Evolutionary conservation across 352 stramenopile species (phyloP).

Genomic region (Salisapilia sapeloensis): DNA sequence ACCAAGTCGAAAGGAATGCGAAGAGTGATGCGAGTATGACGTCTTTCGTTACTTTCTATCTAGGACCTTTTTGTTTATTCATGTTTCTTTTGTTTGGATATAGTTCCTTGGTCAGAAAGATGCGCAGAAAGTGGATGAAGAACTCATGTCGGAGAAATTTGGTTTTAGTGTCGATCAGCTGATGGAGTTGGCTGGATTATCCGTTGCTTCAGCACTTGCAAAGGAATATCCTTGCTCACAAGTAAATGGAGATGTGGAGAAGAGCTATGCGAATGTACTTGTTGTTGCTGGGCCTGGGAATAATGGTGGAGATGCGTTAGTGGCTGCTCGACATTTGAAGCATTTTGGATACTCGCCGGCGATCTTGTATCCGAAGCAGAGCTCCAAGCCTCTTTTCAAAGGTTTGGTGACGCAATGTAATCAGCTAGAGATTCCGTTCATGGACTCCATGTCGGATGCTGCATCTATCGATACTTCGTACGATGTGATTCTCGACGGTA

Average conservation of each 20-base stretch:
- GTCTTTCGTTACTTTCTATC: neutral
- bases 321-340: constrained; percentile 94
- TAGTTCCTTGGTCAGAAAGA: constrained; percentile 59
- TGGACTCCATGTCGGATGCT: constrained; percentile 7
- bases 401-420: constrained; percentile 60
- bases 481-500: constrained; percentile 92
- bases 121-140: constrained; percentile 72
- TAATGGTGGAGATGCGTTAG: constrained; percentile 97
- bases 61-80: neutral
- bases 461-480: constrained; percentile 31
- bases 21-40: constrained; percentile 4
- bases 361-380: constrained; percentile 92
- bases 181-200: constrained; percentile 97
- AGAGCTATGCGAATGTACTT: constrained; percentile 44
- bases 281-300: constrained; percentile 95
- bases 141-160: constrained; percentile 75
- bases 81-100: neutral
- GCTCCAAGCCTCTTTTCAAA: constrained; percentile 60
- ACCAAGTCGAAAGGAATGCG: neutral
- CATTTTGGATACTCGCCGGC: constrained; percentile 92
- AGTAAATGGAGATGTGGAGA: neutral
- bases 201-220: constrained; percentile 83
- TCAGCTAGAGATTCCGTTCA: constrained; percentile 64
- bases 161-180: constrained; percentile 94
- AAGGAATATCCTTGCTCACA: constrained; percentile 30